Percentiles rank a stretch among this genome's conserved stretches.
Conservation (phyloP, 345 rosid genomes). For the Tarenaya hassleriana region DNA sequence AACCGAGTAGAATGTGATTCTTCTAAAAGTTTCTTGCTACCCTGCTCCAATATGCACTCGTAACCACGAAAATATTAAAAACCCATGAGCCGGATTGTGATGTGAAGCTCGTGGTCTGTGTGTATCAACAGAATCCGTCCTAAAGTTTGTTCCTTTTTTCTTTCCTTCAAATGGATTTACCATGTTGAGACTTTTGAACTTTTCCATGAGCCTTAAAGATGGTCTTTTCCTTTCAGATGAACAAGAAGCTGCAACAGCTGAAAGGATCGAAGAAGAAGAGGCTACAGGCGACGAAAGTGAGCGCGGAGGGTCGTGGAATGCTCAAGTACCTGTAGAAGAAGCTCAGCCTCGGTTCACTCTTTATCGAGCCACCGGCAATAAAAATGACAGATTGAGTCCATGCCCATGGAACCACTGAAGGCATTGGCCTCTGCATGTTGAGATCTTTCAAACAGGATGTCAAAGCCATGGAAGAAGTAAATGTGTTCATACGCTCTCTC, state of each 20-base stretch:
- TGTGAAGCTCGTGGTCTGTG: not conserved
- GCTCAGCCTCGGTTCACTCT: too few relatives aligned
- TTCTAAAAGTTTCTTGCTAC: too few relatives aligned
- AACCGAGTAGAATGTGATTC: too few relatives aligned
- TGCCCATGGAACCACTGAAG: too few relatives aligned
- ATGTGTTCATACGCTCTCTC: too few relatives aligned
- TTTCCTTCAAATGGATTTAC: not conserved
- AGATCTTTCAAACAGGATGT: too few relatives aligned
- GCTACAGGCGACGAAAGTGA: slow-evolving; percentile 82
- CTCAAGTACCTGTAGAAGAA: slow-evolving; percentile 60
- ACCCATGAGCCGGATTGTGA: not conserved
- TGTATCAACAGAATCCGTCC: slow-evolving; percentile 3
- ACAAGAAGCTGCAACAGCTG: slow-evolving; percentile 89
- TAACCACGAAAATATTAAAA: not conserved
- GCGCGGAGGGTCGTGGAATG: slow-evolving; percentile 99
- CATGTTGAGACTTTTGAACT: not conserved
- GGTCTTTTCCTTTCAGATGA: slow-evolving; percentile 54
- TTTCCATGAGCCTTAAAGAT: slow-evolving; percentile 5
- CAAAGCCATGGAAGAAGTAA: too few relatives aligned
- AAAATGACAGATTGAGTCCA: too few relatives aligned
- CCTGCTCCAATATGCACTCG: too few relatives aligned
- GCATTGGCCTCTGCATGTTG: too few relatives aligned
- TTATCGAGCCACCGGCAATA: too few relatives aligned
- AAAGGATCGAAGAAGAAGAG: slow-evolving; percentile 92
- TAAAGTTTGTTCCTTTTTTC: not conserved